A percentile compares a stretch with the other conserved stretches of the same genome.
These are phyloP conservation scores for Inga leiocalycina DNA, from an alignment of 306 rosid genomes.

Conservation along the genomic window DNA sequence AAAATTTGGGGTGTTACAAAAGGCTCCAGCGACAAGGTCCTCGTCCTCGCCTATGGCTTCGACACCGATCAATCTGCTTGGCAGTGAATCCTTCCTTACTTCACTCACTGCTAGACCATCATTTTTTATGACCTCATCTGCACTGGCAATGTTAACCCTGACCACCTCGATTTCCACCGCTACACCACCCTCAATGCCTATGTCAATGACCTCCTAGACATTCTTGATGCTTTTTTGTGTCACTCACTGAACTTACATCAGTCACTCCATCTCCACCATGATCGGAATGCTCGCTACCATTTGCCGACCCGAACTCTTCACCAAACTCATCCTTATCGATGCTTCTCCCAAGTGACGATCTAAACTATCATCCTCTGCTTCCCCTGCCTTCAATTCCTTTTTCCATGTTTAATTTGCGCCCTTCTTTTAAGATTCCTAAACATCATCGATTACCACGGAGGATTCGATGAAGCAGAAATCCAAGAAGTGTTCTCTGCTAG, in stretches of 20 bases:
- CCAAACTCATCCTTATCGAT: constrained; percentile 85
- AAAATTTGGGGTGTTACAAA: too few species aligned
- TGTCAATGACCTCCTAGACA: constrained; percentile 80
- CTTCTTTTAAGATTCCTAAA: constrained; percentile 59
- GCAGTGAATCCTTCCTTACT: constrained; percentile 78
- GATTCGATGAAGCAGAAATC: constrained; percentile 69
- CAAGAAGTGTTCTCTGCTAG: constrained; percentile 58
- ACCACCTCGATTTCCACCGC: constrained; percentile 79
- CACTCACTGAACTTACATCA: constrained; percentile 72
- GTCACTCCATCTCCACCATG: constrained; percentile 98
- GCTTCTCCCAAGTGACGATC: constrained; percentile 78
- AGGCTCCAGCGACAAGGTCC: constrained; percentile 71
- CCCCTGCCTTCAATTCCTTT: not conserved
- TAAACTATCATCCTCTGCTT: not conserved
- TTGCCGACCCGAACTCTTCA: constrained; percentile 81
- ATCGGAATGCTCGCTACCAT: constrained; percentile 85
- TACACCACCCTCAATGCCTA: constrained; percentile 87
- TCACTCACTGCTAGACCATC: constrained; percentile 67
- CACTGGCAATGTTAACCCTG: constrained; percentile 99
- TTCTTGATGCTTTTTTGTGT: constrained; percentile 75
- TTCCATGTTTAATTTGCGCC: not conserved
- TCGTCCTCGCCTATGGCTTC: constrained; percentile 80
- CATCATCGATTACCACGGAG: constrained; percentile 84
- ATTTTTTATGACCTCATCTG: constrained; percentile 93
- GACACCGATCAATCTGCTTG: constrained; percentile 96